Base-by-base conservation (phyloP, 108 stramenopile genomes). In the Aurantiochytrium sp. region DNA sequence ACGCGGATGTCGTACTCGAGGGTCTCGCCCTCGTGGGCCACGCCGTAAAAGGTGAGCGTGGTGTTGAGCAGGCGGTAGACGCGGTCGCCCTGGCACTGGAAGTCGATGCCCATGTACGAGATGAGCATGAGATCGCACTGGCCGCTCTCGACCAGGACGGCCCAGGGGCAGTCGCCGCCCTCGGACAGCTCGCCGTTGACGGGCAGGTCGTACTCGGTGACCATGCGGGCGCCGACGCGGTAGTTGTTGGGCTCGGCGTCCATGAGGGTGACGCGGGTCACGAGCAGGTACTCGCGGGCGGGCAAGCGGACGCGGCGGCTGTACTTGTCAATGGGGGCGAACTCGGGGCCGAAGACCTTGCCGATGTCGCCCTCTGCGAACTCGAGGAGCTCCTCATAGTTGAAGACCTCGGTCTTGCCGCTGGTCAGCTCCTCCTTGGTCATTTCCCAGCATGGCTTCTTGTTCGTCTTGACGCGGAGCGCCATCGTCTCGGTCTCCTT, bases 71-170 rank as follows among this genome's bases (percentile, higher is more conserved):
- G 59, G 34, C 59, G 59, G 59, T 65, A 65, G 59, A 65, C 59
- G 59, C 59, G 59, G 59, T 65, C 59, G 59, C 59, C 34, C 59
- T 65, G 27, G 59, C 19, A 17, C 59, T 65, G 59, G 59, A 65
- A 65, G 59, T 65, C 59, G 1, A 65, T 65, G 34, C 59, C 59
- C 59, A 65, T 65, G 59, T 65, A 65, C 15, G 59, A 65, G 59
- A 65, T 65, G 59, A 65, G 59, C 59, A 65, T 65, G 59, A 65
- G 59, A 65, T 65, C 59, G 34, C 59, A 65, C 59, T 65, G 59
- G 34, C 59, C 59, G 19, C 59, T 65, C 59, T 65, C 59, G 59
- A 65, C 59, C 32, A 65, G 59, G 32, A 65, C 59, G 59, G 59
- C 59, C 59, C 59, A 65, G 59, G 59, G 59, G 59, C 59, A 65